Conservation (phyloP, 2,329 filamentous ascomycete species). For the Ceratocystis smalleyi region DNA sequence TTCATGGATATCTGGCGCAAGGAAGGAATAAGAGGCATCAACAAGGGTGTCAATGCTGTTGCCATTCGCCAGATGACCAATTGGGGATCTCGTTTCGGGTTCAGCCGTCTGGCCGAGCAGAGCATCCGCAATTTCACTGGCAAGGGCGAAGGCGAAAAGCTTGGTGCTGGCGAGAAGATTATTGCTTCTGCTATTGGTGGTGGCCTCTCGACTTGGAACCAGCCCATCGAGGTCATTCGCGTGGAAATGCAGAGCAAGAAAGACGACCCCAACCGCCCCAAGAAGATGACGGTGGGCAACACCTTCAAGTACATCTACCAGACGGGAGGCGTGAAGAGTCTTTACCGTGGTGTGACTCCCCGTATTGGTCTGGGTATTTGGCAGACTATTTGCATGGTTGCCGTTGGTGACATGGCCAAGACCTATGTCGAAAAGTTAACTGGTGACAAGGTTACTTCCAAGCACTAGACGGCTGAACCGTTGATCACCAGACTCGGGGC, state of each 20-base stretch:
- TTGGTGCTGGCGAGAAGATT: slow-evolving; percentile 74
- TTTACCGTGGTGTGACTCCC: slow-evolving; percentile 90
- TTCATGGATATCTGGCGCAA: slow-evolving; percentile 95
- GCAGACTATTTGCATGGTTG: slow-evolving; percentile 99
- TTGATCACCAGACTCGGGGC: background rate
- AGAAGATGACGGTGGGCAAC: slow-evolving; percentile 96
- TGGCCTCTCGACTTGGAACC: slow-evolving; percentile 95
- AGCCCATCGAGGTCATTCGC: slow-evolving; percentile 98
- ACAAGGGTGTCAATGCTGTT: slow-evolving; percentile 96
- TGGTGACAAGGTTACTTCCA: slow-evolving; percentile 47
- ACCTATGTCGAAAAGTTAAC: slow-evolving; percentile 51
- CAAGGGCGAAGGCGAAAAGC: slow-evolving; percentile 67
- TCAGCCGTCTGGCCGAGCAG: slow-evolving; percentile 79
- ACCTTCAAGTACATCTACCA: slow-evolving; percentile 76
- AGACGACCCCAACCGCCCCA: slow-evolving; percentile 89
- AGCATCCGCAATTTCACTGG: slow-evolving; percentile 64
- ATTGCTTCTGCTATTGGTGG: slow-evolving; percentile 73
- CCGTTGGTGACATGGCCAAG: slow-evolving; percentile 84
- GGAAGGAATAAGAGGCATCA: slow-evolving; percentile 90
- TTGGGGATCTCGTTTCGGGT: slow-evolving; percentile 92
- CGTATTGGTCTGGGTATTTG: slow-evolving; percentile 91
- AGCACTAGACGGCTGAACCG: slow-evolving; percentile 36
- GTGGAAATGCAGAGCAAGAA: slow-evolving; percentile 99
- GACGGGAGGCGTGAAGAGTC: slow-evolving; percentile 72
- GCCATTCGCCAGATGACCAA: slow-evolving; percentile 99